Evolutionary conservation across 2,329 filamentous ascomycete species (phyloP), one percentile per base, ranked within the genome.

Genomic region (Cercospora zeina): DNA sequence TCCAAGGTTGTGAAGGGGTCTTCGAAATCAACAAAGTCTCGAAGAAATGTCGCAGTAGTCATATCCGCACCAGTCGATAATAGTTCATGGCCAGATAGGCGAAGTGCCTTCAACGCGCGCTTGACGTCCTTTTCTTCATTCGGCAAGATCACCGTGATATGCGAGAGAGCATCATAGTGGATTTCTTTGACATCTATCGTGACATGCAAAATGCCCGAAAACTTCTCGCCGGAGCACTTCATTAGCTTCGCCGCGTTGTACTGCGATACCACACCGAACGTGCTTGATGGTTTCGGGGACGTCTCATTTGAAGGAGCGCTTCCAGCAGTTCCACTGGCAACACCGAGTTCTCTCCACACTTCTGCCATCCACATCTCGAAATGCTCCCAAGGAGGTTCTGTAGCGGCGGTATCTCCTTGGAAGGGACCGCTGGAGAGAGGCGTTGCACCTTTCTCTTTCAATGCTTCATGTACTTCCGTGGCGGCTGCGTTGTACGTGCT

Each of bases 311-410:
- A n/a, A 6, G 11, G 1, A 27, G 42, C 7, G 11, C 21, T n/a
- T 3, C 9, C 13, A 9, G 10, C n/a, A n/a, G 4, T 10, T 14
- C 10, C 19, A 9, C 13, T 1, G 1, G 4, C 10, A 13, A 39
- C 14, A 39, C 34, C 19, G 21, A 55, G 53, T 6, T 27, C 13
- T 24, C 13, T 27, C 14, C 37, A 13, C 16, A 55, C 14, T 33
- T 37, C 36, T 0, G 16, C 11, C 4, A 54, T 9, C 60, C 60
- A 62, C 19, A 13, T 31, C 5, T 59, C 60, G 37, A 62, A 59
- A 24, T 42, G 42, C 1, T n/a, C 27, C 60, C 60, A 62, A 30
- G 60, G 60, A n/a, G 60, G 60, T 42, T 59, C 47, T 3, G 58
- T 55, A 1, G 21, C 2, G 1, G 42, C 60, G 19, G 54, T 59